These are phyloP conservation scores for Syzygium grande DNA, from an alignment of 345 rosid genomes.

Conservation along the genomic window DNA sequence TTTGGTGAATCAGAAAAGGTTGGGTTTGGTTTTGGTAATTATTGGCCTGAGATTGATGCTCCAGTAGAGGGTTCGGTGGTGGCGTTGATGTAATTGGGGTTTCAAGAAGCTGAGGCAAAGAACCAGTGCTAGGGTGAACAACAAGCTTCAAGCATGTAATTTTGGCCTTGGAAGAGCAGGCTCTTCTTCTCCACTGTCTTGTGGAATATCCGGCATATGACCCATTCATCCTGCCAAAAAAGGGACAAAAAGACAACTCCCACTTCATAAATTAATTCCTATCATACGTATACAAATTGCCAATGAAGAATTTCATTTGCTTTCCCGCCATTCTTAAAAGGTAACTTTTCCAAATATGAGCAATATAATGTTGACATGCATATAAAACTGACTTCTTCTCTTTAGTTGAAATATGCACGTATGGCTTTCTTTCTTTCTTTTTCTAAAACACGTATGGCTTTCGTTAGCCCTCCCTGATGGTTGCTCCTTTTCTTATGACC, in stretches of 20 bases:
- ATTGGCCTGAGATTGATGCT: constrained; percentile 18
- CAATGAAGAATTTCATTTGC: neutral
- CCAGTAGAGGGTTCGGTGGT: constrained; percentile 7
- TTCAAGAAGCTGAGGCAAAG: constrained; percentile 51
- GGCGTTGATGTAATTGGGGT: constrained; percentile 15
- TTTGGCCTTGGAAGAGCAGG: constrained; percentile 24
- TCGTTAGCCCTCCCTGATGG: neutral
- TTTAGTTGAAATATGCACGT: neutral
- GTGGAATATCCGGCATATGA: constrained; percentile 81
- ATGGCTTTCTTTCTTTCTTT: too few species aligned
- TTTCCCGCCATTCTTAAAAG: neutral
- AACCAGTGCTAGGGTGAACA: neutral
- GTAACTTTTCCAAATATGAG: neutral
- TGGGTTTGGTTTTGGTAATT: constrained; percentile 2
- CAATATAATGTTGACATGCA: neutral
- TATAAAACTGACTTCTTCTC: neutral
- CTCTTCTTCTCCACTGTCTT: constrained; percentile 64
- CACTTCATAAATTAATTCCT: neutral
- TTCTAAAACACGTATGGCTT: neutral
- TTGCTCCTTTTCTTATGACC: neutral
- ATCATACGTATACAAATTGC: neutral
- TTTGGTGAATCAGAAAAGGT: constrained; percentile 22
- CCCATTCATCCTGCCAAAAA: constrained; percentile 88
- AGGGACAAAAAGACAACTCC: neutral
- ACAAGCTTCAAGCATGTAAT: neutral